Base-by-base conservation (phyloP, 352 stramenopile species). In the Phytophthora sp. region DNA sequence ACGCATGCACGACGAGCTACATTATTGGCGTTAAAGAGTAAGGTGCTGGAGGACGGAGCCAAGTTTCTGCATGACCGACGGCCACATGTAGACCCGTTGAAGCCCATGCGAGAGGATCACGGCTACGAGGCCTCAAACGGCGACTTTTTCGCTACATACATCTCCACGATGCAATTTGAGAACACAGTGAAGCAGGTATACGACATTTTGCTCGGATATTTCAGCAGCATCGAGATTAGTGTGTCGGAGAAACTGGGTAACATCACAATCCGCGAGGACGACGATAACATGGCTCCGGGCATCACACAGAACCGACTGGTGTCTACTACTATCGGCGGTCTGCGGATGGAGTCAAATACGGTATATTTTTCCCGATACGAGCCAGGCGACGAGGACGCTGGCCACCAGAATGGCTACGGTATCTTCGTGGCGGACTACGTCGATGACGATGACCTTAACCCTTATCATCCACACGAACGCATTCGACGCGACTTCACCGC, bases 171-270 rank as follows among this genome's bases (percentile, higher is more conserved):
- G 53, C 54, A 79, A 47, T 70, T 84, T 44, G 65, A 77, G 33
- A 57, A 52, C 31, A 79, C 63, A n/a, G 76, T 80, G n/a, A 74
- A 75, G 49, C 58, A 73, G 39, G 77, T 88, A 49, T 86, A 78
- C 57, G 79, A 88, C 30, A 71, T 74, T 21, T 33, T 83, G 29
- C 52, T 70, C 2, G 69, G 66, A 21, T 72, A 69, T 50, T 65
- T 79, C 31, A 73, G 63, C 49, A 77, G 71, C 39, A 80, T 82
- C 45, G 79, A 88, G 57, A 81, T 88, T 31, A 77, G 57, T 7
- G 69, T 84, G n/a, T 81, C 74, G 12, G 74, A 88, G 59, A 71
- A 79, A 26, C 67, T 84, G 23, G 76, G 76, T 16, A 74, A 78
- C 61, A 72, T 84, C 31, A 77, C 71, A 23, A 72, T 85, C 39